Evolutionary conservation across 345 rosid genomes (phyloP), one percentile per base, ranked within the genome.

Genomic region (Pugionium dolabratum): DNA sequence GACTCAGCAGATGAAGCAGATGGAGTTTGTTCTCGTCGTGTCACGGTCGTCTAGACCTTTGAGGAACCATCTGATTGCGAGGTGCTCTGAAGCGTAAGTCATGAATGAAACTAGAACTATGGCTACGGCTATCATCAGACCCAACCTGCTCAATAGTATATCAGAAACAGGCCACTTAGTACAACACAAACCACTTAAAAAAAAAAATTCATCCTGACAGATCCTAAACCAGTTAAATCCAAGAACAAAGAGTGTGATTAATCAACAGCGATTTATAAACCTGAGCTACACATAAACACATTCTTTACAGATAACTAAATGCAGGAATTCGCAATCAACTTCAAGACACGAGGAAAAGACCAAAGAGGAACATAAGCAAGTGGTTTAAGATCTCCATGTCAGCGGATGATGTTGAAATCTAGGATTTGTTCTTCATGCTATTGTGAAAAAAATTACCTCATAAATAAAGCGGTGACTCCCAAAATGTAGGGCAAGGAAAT

Each of bases 51-150:
- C 94, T 35, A 83, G 76, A 61, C 98, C 95, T 80, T 66, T 80
- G 57, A 83, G 68, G 74, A 83, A 93, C 30, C 87, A 85, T 57
- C 80, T 73, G 37, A 83, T 66, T 3, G 90, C 87, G 2, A 93
- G 96, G 67, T 84, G 88, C 86, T 86, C 96, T 2, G 96, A 67
- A n/a, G 89, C 91, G 63, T 93, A 85, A 48, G 96, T 83, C 97
- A 93, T 93, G 84, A 83, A 88, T 50, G 97, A 86, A 46, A 87
- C 91, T 69, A 93, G 69, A 67, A 86, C 72, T 25, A 90, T 65
- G 62, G 90, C 96, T 71, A 91, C 96, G 0, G 61, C 89, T 58
- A 83, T 86, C 94, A 93, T 90, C 81, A 88, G 67, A 31, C 96
- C 97, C 55, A 93, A 72, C 84, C 98, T 90, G 94, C 55, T 55